Base-by-base conservation (phyloP, 805 yeast species). In the Priceomyces fermenticarens region DNA sequence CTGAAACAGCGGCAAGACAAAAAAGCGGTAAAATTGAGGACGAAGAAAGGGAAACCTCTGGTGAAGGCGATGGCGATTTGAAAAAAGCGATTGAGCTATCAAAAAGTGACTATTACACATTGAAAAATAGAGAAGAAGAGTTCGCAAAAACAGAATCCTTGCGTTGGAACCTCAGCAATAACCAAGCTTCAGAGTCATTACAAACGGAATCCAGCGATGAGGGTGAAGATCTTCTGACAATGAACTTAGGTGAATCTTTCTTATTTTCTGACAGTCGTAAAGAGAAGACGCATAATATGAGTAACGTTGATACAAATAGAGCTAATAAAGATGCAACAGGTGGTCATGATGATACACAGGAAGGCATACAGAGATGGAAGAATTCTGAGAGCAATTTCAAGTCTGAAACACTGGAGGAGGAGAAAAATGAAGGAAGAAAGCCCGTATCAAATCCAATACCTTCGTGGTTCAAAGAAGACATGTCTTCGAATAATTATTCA, bases 41-140 rank as follows among this genome's bases (percentile, higher is more conserved):
- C 13, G 47, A 39, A 12, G 36, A 36, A 36, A 28, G 15, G 26
- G 28, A 28, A 3, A 13, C 26, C 7, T 36, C 38, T 13, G 32
- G 33, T 1, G n/a, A 13, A 20, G 17, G 15, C 9, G 55, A 67
- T 34, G 54, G 53, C 32, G 75, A 75, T 36, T 53, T 80, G 25
- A 58, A 61, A 43, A 51, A 52, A 30, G 83, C 85, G 0, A 70
- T 79, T 31, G 74, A 69, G 36, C 8, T 20, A 12, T 35, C 30
- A 11, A 72, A 73, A 42, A 49, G 56, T 39, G 81, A 78, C 29
- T 67, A 68, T 27, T 38, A 52, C 10, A 39, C 46, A 3, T 41
- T 62, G 42, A 51, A 59, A 17, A 54, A 58, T 23, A 47, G 63
- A 35, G 66, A 62, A 36, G 51, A 52, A 31, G 44, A 54, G 26